Percentiles rank a stretch among this genome's conserved stretches.
phyloP scores from a whole-genome alignment of 441 rosid species.

The Adansonia grandidieri region DNA sequence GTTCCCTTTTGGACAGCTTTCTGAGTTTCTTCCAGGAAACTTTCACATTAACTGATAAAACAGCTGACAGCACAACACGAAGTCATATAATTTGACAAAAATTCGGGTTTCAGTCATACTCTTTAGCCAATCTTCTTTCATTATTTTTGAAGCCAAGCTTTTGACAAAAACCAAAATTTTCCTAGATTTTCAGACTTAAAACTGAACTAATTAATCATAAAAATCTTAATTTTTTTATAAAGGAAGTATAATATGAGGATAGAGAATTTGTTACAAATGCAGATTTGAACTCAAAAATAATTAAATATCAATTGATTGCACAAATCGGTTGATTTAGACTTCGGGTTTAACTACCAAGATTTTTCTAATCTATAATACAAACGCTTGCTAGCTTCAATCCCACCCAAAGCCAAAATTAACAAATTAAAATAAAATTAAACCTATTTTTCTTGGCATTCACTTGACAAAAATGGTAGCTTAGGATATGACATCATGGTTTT shows the following conservation, averaged over 20 bases:
- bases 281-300: no score
- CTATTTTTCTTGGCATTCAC: neutral
- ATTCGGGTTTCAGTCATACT: neutral
- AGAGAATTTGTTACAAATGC: no score
- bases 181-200: neutral
- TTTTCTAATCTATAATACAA: neutral
- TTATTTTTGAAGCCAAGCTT: neutral
- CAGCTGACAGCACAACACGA: neutral
- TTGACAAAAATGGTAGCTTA: neutral
- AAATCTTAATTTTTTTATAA: no score
- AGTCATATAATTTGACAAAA: neutral
- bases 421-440: no score
- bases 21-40: neutral
- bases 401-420: neutral
- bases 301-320: no score
- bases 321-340: no score
- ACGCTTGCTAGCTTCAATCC: neutral
- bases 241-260: no score
- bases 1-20: neutral
- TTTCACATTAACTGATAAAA: neutral
- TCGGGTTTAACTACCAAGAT: neutral
- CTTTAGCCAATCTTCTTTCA: conserved; percentile 15
- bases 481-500: neutral
- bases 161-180: neutral
- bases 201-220: neutral